phyloP scores from a whole-genome alignment of 306 rosid genomes.

The Lathyrus aphaca region DNA sequence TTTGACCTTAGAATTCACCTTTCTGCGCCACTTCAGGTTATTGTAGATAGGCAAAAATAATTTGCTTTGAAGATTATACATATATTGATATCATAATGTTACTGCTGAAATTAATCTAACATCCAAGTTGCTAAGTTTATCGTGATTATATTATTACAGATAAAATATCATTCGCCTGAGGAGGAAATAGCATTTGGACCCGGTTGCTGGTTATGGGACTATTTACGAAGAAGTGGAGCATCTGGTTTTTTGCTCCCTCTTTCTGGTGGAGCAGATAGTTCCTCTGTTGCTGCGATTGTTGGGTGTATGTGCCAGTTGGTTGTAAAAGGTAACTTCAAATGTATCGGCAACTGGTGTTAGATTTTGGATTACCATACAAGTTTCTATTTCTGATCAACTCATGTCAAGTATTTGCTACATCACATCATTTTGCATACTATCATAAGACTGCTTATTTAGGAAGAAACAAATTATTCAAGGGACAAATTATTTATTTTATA shows the following conservation, averaged over 20 bases:
- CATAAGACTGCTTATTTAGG: slow-evolving; percentile 21
- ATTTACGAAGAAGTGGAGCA: slow-evolving; percentile 95
- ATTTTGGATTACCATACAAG: slow-evolving; percentile 32
- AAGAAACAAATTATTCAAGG: slow-evolving; percentile 6
- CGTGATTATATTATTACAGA: slow-evolving; percentile 59
- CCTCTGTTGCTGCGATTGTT: slow-evolving; percentile 93
- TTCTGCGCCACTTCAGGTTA: slow-evolving; percentile 80
- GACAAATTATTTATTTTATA: neutral
- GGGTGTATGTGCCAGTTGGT: slow-evolving; percentile 99
- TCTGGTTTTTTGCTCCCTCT: slow-evolving; percentile 98
- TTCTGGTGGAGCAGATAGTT: slow-evolving; percentile 99
- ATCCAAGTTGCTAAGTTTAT: slow-evolving; percentile 37
- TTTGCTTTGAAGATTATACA: slow-evolving; percentile 16
- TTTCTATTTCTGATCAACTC: slow-evolving; percentile 33
- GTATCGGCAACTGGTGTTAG: slow-evolving; percentile 1
- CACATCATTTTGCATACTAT: neutral
- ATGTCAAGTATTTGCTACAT: slow-evolving; percentile 3
- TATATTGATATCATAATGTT: slow-evolving; percentile 1
- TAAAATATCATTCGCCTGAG: slow-evolving; percentile 83
- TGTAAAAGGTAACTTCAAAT: slow-evolving; percentile 66
- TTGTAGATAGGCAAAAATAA: slow-evolving; percentile 27
- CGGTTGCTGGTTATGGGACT: slow-evolving; percentile 99
- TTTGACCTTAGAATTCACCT: slow-evolving; percentile 66
- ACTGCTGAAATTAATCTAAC: slow-evolving; percentile 23
- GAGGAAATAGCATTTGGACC: slow-evolving; percentile 99